Conservation (phyloP, 345 rosid genomes). For the Camelina neglecta region DNA sequence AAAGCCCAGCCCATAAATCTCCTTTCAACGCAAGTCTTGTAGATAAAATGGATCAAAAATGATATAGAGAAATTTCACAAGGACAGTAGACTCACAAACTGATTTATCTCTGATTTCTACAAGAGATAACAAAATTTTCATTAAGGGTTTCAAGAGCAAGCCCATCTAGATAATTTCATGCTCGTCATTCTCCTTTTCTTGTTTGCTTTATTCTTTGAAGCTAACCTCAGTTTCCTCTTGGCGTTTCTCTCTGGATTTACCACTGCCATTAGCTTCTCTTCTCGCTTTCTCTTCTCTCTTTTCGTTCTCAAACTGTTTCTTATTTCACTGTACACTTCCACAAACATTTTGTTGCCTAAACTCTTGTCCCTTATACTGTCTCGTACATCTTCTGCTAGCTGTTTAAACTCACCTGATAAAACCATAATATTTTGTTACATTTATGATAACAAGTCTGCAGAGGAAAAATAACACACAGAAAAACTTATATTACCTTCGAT, state of each 20-base stretch:
- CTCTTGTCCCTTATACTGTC: conserved; percentile 54
- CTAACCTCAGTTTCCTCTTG: conserved; percentile 78
- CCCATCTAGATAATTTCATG: conserved; percentile 72
- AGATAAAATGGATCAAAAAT: not conserved
- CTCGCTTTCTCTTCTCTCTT: conserved; percentile 80
- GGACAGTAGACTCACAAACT: not conserved
- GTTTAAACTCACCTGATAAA: conserved; percentile 68
- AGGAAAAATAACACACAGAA: not conserved
- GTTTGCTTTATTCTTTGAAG: conserved; percentile 74
- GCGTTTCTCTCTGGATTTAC: conserved; percentile 81
- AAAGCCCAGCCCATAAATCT: not conserved
- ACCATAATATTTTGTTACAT: conserved; percentile 26
- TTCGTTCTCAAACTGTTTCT: conserved; percentile 62
- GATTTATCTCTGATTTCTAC: not conserved
- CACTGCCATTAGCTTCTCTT: conserved; percentile 83
- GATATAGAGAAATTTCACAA: not conserved
- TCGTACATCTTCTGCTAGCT: conserved; percentile 70
- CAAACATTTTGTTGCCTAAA: conserved; percentile 64
- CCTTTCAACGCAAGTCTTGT: not conserved
- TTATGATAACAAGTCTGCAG: not conserved
- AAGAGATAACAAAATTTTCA: conserved; percentile 10
- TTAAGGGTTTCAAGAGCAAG: conserved; percentile 41
- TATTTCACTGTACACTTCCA: conserved; percentile 62
- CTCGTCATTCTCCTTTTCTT: conserved; percentile 83
- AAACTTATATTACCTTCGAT: conserved; percentile 58